Conservation (phyloP, 2,329 filamentous ascomycete genomes). For the Shiraia sp. region DNA sequence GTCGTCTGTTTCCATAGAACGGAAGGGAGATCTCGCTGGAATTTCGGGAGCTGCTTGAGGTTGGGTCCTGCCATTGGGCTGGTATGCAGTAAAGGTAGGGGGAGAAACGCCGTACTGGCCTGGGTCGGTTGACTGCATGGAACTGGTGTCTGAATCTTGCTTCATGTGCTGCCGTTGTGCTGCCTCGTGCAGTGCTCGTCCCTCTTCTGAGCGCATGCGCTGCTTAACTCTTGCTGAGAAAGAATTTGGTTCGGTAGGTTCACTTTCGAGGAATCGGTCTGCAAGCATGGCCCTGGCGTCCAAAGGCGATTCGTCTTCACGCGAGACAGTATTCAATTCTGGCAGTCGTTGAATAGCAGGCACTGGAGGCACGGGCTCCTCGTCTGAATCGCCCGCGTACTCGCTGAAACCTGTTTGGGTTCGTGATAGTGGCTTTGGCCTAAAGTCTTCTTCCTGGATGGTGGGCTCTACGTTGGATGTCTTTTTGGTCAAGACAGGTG, state of each 20-base stretch:
- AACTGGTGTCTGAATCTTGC: conserved; percentile 36
- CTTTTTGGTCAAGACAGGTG: conserved; percentile 26
- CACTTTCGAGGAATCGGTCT: conserved; percentile 35
- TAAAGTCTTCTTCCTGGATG: conserved; percentile 50
- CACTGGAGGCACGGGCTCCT: conserved; percentile 52
- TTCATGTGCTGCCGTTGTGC: conserved; percentile 31
- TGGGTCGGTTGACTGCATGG: conserved; percentile 23
- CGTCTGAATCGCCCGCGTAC: conserved; percentile 19
- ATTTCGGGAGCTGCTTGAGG: conserved; percentile 18
- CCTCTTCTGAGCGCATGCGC: conserved; percentile 58
- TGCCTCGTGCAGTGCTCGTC: conserved; percentile 53
- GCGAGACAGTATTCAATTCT: conserved; percentile 19
- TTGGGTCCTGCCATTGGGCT: conserved; percentile 24
- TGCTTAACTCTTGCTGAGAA: conserved; percentile 53
- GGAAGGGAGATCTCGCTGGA: conserved; percentile 16
- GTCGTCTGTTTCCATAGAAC: conserved; percentile 27
- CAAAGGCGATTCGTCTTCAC: conserved; percentile 31
- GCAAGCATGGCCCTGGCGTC: conserved; percentile 27
- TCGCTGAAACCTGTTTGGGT: conserved; percentile 59
- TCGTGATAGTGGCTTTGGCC: conserved; percentile 59
- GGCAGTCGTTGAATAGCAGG: conserved; percentile 34
- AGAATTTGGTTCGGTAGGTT: conserved; percentile 44
- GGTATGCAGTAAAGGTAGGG: conserved; percentile 16
- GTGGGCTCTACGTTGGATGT: conserved; percentile 33
- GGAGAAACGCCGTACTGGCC: conserved; percentile 35